These are phyloP conservation scores for Phanerochaete carnosa DNA, from an alignment of 768 basidiomycete genomes.

Conservation along the genomic window DNA sequence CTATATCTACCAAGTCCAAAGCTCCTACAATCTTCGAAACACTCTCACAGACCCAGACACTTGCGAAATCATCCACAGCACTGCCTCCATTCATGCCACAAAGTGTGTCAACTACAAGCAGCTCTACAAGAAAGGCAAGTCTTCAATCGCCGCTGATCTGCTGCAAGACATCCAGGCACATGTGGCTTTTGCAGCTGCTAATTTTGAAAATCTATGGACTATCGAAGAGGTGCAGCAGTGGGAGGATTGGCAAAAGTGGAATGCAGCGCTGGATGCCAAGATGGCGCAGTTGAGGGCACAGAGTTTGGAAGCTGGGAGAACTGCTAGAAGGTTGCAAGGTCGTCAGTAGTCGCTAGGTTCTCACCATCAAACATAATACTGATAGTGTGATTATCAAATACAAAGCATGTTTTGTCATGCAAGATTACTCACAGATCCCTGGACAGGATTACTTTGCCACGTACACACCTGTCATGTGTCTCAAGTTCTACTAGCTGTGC, in stretches of 20 bases:
- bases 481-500: slow-evolving; percentile 18
- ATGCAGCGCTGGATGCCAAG: slow-evolving; percentile 15
- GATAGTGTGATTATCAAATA: slow-evolving; percentile 32
- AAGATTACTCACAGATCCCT: slow-evolving; percentile 29
- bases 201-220: not conserved
- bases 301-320: slow-evolving; percentile 17
- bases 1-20: not conserved
- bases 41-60: too few species aligned
- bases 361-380: slow-evolving; percentile 34
- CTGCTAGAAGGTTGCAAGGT: slow-evolving; percentile 29
- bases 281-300: slow-evolving; percentile 9
- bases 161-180: not conserved
- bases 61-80: too few species aligned
- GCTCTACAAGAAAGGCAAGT: not conserved
- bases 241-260: slow-evolving; percentile 13
- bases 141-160: not conserved
- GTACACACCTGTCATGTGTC: slow-evolving; percentile 26
- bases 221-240: slow-evolving; percentile 1
- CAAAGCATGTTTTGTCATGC: slow-evolving; percentile 37
- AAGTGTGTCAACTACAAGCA: not conserved
- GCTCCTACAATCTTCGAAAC: not conserved
- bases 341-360: slow-evolving; percentile 34
- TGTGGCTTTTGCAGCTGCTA: not conserved
- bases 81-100: not conserved
- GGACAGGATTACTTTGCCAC: slow-evolving; percentile 35